Percentiles rank a stretch among this genome's conserved stretches.
Evolutionary conservation across 2,329 filamentous ascomycete species (phyloP).

Genomic region (Pseudogymnoascus sp.): DNA sequence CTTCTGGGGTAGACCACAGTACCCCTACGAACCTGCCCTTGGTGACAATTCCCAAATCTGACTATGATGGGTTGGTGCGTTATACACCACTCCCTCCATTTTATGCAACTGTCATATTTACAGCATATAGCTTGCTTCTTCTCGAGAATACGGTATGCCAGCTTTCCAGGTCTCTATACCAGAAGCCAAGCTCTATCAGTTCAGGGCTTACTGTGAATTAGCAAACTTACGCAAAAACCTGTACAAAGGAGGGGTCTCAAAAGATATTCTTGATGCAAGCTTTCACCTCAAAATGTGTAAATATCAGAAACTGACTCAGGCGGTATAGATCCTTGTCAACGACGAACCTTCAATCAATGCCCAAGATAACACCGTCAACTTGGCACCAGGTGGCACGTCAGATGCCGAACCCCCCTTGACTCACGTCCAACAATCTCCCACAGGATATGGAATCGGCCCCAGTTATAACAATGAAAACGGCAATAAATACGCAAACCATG

Average conservation of each 20-base stretch:
- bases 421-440: slow-evolving; percentile 12
- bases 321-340: slow-evolving; percentile 21
- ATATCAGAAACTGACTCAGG: slow-evolving; percentile 12
- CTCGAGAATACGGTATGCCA: slow-evolving; percentile 47
- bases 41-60: slow-evolving; percentile 49
- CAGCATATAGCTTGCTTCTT: slow-evolving; percentile 20
- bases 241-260: slow-evolving; percentile 38
- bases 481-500: neutral
- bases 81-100: neutral
- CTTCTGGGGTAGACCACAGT: slow-evolving; percentile 28
- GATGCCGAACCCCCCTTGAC: slow-evolving; percentile 15
- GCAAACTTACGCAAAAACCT: slow-evolving; percentile 40
- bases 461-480: neutral
- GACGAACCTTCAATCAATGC: slow-evolving; percentile 16
- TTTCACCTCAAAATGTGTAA: neutral
- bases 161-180: neutral
- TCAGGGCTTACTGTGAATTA: slow-evolving; percentile 8
- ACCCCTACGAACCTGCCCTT: slow-evolving; percentile 28
- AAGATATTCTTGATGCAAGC: slow-evolving; percentile 35
- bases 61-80: slow-evolving; percentile 52
- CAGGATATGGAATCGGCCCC: slow-evolving; percentile 19
- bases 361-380: slow-evolving; percentile 13
- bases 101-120: neutral
- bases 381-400: slow-evolving; percentile 14
- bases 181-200: neutral